Evolutionary conservation across 1,284 basidiomycete species (phyloP), one percentile per base, ranked within the genome.

Genomic region (Heliocybe sulcata): DNA sequence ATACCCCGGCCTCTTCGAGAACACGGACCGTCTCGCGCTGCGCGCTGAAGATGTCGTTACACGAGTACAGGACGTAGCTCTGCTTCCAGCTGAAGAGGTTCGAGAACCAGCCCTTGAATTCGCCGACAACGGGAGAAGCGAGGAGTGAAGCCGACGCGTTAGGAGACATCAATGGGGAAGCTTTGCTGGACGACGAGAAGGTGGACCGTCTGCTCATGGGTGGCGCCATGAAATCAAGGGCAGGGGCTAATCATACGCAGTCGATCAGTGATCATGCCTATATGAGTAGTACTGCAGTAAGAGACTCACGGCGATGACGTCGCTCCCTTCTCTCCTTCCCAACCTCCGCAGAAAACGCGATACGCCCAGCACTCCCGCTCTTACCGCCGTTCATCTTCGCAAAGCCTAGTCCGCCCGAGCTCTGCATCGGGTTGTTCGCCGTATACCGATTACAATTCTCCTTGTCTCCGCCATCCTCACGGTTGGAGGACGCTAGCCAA

Each of bases 51-150:
- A 86, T 69, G 59, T 85, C 80, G 58, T 87, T 77, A 11, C 73
- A 67, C 1, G 90, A 91, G 65, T 85, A 88, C 19, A 93, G 72
- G n/a, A 85, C 75, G 57, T 82, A 83, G 14, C 77, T 74, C 64
- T 87, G 78, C 31, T 82, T 84, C 86, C 86, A 89, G 65, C 80
- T 83, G 72, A 90, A 90, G 33, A 90, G 71, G 61, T 84, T 89
- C 8, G 87, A 87, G 65, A 90, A 87, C 87, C 87, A 90, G 45
- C 87, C 88, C 63, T 87, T 87, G 68, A 90, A 83, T 65, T 90
- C 86, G 57, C 85, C 82, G n/a, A 87, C 82, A n/a, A 78, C 77
- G 0, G 77, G 76, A 2, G 76, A 78, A 23, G 69, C 70, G 31
- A 74, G 63, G 53, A 73, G 62, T 8, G 61, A 66, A 54, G 4